Evolutionary conservation across 768 basidiomycete species (phyloP), one percentile per base, ranked within the genome.

Genomic region (Pleurotus eryngii): DNA sequence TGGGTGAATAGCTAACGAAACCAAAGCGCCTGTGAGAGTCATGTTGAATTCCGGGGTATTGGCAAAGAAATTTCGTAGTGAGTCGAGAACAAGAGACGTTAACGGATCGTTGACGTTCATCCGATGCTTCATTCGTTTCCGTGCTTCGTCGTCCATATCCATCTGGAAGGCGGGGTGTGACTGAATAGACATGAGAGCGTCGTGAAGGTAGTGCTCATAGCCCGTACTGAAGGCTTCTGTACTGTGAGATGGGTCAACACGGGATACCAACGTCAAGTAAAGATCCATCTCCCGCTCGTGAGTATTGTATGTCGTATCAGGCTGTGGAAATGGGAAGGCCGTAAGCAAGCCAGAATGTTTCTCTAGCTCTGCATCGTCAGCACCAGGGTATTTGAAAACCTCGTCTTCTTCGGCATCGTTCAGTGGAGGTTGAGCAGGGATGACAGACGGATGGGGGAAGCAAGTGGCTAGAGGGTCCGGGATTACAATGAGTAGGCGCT

Each of bases 11-110:
- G 92, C 92, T 15, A 98, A 73, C 9, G 85, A 82, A 3, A 91
- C 85, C 35, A 97, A 72, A 3, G 87, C 83, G 18, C 91, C 91
- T 3, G 92, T 97, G 60, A 98, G 71, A 0, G 89, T 89, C 54
- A 98, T 83, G 67, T 98, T 98, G 69, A 81, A 84, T 61, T 95
- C 90, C 11, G 95, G 86, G 0, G 88, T 78, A 61, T 96, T 93
- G 12, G 83, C 82, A 70, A 97, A 92, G 78, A 98, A 96, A 58
- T 76, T 78, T 51, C 89, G 74, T 35, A 96, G 68, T 27, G 81
- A 81, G 53, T 88, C 85, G 46, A 97, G 80, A 49, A 96, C 66
- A 22, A 81, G 72, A 2, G 84, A 81, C 17, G 95, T 74, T 7
- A 96, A 74, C 8, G 89, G 83, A 63, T 95, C 93, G 60, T 85